Percentiles rank a stretch among this genome's conserved stretches.
These are phyloP conservation scores for Mycocentrospora acerina DNA, from an alignment of 2,329 filamentous ascomycete genomes.

Conservation along the genomic window DNA sequence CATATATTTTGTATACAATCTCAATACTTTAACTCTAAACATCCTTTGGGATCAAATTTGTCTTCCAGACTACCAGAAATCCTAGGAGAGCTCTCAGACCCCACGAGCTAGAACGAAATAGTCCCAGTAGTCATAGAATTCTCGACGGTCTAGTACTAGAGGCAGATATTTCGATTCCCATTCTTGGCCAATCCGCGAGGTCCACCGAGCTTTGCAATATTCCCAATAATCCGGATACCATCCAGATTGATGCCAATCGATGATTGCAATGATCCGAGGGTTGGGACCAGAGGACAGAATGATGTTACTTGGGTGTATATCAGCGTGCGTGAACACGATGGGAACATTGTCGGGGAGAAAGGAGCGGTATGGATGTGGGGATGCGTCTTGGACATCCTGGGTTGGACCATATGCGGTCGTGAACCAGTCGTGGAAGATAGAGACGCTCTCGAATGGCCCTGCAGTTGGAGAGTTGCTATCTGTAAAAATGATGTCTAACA, in stretches of 20 bases:
- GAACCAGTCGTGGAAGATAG: conserved; percentile 23
- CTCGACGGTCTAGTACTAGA: conserved; percentile 10
- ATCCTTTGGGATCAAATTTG: too few relatives aligned
- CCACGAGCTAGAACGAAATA: conserved; percentile 17
- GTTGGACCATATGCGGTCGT: conserved; percentile 9
- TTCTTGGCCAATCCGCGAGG: conserved; percentile 11
- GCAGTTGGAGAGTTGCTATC: conserved; percentile 7
- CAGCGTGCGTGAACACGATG: conserved; percentile 22
- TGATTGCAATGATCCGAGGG: conserved; percentile 8
- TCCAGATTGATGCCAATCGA: conserved; percentile 18
- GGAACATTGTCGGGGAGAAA: conserved; percentile 13
- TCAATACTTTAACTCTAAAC: too few relatives aligned
- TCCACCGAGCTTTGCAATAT: conserved; percentile 20
- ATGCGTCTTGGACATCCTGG: conserved; percentile 4
- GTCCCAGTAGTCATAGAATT: conserved; percentile 17
- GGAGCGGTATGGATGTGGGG: conserved; percentile 17
- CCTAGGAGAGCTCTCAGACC: too few relatives aligned
- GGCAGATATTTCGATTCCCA: conserved; percentile 15
- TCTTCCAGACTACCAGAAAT: too few relatives aligned
- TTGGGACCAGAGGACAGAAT: conserved; percentile 6
- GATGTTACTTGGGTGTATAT: conserved; percentile 21
- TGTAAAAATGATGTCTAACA: conserved; percentile 17
- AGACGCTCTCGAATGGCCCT: conserved; percentile 18
- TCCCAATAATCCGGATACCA: conserved; percentile 17
- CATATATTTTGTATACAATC: too few relatives aligned